Evolutionary conservation across 148 eudicot genomes (phyloP).

Genomic region (Rhododendron ovatum): DNA sequence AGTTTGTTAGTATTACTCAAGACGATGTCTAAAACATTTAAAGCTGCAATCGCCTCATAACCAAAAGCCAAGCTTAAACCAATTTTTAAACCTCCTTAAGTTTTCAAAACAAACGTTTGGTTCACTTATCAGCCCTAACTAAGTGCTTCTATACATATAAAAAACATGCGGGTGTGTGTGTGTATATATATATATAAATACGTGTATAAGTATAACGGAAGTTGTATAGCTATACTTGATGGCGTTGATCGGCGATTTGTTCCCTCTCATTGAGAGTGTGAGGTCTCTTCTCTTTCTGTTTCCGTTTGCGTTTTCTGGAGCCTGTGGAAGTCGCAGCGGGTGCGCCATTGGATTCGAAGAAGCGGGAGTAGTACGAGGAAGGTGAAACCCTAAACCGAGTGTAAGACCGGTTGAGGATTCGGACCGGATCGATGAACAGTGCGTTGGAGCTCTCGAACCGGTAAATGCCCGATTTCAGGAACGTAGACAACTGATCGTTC

Average conservation of each 20-base stretch:
- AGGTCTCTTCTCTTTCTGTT: conserved; percentile 28
- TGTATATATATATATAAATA: neutral
- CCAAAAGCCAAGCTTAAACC: neutral
- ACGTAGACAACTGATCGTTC: conserved; percentile 22
- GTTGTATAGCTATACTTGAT: conserved; percentile 37
- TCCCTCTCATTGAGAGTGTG: conserved; percentile 56
- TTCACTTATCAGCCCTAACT: neutral
- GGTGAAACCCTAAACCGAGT: conserved; percentile 61
- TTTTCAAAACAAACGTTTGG: neutral
- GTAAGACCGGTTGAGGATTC: conserved; percentile 62
- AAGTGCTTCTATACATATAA: neutral
- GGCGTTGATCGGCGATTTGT: conserved; percentile 67
- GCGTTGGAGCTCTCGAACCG: conserved; percentile 38
- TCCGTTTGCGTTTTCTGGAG: conserved; percentile 47
- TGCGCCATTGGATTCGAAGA: conserved; percentile 32
- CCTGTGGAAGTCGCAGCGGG: conserved; percentile 13
- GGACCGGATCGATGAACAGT: conserved; percentile 74
- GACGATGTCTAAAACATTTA: no score
- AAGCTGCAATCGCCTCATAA: neutral
- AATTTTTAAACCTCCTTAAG: neutral
- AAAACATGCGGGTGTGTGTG: no score
- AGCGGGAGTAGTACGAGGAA: conserved; percentile 73
- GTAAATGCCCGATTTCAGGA: conserved; percentile 56
- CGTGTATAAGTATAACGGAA: neutral
- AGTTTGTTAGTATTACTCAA: neutral